Evolutionary conservation across 768 basidiomycete genomes (phyloP).

Genomic region (Termitomyces sp.): DNA sequence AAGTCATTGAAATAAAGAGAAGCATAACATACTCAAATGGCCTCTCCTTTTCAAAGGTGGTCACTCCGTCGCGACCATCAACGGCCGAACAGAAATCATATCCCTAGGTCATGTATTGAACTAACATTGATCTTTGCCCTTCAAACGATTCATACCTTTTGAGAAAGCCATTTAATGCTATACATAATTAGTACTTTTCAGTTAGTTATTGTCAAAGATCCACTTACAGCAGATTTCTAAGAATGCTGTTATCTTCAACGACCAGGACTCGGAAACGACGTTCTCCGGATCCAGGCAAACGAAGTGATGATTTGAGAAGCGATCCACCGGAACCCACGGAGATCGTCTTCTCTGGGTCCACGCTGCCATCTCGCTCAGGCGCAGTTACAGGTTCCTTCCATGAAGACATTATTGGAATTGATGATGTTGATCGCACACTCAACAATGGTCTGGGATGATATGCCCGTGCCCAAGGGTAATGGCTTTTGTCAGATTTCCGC

Average conservation of each 20-base stretch:
- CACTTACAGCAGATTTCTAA: conserved; percentile 78
- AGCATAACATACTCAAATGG: conserved; percentile 73
- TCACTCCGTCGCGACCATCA: conserved; percentile 83
- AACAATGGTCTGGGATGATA: conserved; percentile 40
- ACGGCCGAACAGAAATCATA: conserved; percentile 74
- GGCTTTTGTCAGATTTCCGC: conserved; percentile 45
- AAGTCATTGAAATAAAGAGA: neutral
- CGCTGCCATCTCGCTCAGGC: conserved; percentile 20
- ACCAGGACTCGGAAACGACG: conserved; percentile 63
- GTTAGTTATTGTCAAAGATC: neutral
- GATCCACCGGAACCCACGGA: conserved; percentile 57
- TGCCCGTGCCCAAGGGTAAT: conserved; percentile 10
- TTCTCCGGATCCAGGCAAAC: conserved; percentile 38
- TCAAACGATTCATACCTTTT: conserved; percentile 32
- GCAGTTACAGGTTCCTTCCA: conserved; percentile 19
- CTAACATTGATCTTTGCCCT: neutral
- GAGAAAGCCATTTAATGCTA: conserved; percentile 62
- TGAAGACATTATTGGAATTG: conserved; percentile 32
- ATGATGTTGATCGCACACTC: conserved; percentile 46
- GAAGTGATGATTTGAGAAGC: conserved; percentile 61
- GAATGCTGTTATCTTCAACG: conserved; percentile 86
- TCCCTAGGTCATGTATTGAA: conserved; percentile 31
- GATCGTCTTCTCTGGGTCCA: conserved; percentile 35
- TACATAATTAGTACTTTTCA: neutral
- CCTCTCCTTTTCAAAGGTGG: conserved; percentile 61